Evolutionary conservation across 495 filamentous ascomycete genomes (phyloP).

Genomic region (Trichoderma orchidacearum): DNA sequence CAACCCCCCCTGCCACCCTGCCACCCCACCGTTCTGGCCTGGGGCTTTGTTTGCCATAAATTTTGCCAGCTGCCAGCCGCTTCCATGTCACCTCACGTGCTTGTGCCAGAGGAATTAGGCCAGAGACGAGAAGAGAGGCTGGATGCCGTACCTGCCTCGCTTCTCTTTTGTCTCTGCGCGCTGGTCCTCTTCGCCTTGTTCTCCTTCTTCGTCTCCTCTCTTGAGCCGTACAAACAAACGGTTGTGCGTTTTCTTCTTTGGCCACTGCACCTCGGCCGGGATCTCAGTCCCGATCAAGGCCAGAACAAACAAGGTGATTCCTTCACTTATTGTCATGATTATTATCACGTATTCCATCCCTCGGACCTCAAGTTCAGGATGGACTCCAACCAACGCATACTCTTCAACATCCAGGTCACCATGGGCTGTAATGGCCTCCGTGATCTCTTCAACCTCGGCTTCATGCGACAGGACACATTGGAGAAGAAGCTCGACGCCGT

Average conservation of each 20-base stretch:
- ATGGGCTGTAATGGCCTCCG: background rate
- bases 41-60: too few relatives aligned
- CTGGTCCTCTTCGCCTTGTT: background rate
- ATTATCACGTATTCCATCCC: background rate
- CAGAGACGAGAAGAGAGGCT: background rate
- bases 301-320: background rate
- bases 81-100: background rate
- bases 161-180: background rate
- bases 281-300: background rate
- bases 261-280: background rate
- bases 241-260: background rate
- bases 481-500: conserved; percentile 7
- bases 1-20: too few relatives aligned
- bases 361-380: background rate
- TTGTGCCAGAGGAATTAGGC: background rate
- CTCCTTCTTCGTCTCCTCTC: background rate
- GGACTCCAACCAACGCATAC: background rate
- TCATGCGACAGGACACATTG: background rate
- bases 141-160: background rate
- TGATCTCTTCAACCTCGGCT: background rate
- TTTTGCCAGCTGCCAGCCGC: background rate
- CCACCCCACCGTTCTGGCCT: too few relatives aligned
- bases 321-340: background rate
- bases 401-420: background rate
- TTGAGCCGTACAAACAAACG: background rate